Evolutionary conservation across 176 grass and related monocot species (phyloP).

Genomic region (Phragmites australis): DNA sequence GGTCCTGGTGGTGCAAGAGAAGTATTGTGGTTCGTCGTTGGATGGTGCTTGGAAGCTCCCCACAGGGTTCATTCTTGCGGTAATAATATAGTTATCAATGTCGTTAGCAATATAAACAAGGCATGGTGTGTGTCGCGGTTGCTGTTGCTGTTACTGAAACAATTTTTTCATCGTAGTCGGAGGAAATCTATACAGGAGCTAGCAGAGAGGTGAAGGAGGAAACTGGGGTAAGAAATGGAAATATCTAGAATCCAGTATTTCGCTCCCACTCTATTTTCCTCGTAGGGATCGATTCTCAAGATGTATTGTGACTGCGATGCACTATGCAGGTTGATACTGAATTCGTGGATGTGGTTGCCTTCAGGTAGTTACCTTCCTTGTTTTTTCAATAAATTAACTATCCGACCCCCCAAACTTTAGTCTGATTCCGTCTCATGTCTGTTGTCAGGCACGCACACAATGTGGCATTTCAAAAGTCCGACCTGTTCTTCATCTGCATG

Average conservation of each 20-base stretch:
- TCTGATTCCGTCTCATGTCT: not conserved
- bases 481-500: slow-evolving; percentile 98
- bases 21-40: slow-evolving; percentile 47
- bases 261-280: not conserved
- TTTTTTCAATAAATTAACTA: no score
- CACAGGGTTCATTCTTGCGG: slow-evolving; percentile 90
- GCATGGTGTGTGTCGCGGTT: not conserved
- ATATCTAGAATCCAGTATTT: not conserved
- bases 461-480: slow-evolving; percentile 90
- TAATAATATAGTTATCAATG: slow-evolving; percentile 21
- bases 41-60: slow-evolving; percentile 78
- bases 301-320: slow-evolving; percentile 9
- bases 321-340: slow-evolving; percentile 75
- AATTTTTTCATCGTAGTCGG: slow-evolving; percentile 47
- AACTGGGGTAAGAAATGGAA: slow-evolving; percentile 70
- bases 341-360: slow-evolving; percentile 84
- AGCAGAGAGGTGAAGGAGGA: slow-evolving; percentile 92
- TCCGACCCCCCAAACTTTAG: not conserved
- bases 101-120: not conserved
- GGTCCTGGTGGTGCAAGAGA: slow-evolving; percentile 95
- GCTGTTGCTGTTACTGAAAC: slow-evolving; percentile 13
- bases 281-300: not conserved
- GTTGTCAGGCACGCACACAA: slow-evolving; percentile 72
- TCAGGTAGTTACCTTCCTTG: slow-evolving; percentile 57
- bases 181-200: slow-evolving; percentile 87